These are phyloP conservation scores for Endoconidiophora polonica DNA, from an alignment of 2,329 filamentous ascomycete species.

Conservation along the genomic window DNA sequence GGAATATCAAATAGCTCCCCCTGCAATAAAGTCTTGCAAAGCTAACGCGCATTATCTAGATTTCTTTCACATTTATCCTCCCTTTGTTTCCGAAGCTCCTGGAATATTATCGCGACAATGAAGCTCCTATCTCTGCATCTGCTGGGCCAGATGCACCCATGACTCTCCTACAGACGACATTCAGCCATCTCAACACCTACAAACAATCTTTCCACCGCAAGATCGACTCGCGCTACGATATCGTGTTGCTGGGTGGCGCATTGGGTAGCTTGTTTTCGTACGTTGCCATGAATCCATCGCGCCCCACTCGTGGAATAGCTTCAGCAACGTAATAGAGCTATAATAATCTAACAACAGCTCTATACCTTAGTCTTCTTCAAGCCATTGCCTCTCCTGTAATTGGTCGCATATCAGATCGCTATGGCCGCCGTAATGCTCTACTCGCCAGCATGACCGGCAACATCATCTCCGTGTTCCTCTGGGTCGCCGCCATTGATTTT, in stretches of 20 bases:
- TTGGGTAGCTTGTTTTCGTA: slow-evolving; percentile 78
- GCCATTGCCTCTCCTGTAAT: slow-evolving; percentile 86
- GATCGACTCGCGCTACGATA: slow-evolving; percentile 93
- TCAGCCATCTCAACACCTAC: slow-evolving; percentile 79
- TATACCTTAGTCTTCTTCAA: slow-evolving; percentile 55
- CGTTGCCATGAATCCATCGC: slow-evolving; percentile 14
- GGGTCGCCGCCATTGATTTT: slow-evolving; percentile 88
- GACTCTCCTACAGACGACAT: slow-evolving; percentile 62
- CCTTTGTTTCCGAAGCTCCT: slow-evolving; percentile 90
- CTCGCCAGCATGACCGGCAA: slow-evolving; percentile 88
- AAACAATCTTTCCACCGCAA: slow-evolving; percentile 83
- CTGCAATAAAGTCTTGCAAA: not conserved
- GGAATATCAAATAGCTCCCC: not conserved
- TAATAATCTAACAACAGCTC: not conserved
- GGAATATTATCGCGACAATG: slow-evolving; percentile 84
- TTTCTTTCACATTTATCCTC: slow-evolving; percentile 96
- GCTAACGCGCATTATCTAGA: slow-evolving; percentile 32
- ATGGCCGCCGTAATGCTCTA: slow-evolving; percentile 74
- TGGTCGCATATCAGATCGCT: slow-evolving; percentile 68
- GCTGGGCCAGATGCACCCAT: slow-evolving; percentile 28
- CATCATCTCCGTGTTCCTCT: slow-evolving; percentile 80
- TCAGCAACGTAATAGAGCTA: not conserved
- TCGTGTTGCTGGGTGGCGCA: slow-evolving; percentile 84
- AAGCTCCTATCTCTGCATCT: slow-evolving; percentile 33
- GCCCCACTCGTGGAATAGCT: slow-evolving; percentile 1